Conservation (phyloP, 371 early-diverging fungal genomes). For the Conidiobolus incongruus region DNA sequence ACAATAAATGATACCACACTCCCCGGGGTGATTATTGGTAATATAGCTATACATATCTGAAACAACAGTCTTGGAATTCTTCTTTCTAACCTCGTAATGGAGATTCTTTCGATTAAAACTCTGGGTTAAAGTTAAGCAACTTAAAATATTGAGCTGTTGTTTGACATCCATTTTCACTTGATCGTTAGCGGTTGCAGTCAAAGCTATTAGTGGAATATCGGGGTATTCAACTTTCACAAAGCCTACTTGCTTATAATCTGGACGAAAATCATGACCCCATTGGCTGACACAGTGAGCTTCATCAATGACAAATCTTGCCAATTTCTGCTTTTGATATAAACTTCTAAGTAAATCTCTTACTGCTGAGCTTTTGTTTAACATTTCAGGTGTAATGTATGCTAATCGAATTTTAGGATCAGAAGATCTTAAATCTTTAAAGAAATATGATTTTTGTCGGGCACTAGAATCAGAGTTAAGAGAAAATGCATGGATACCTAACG, state of each 20-base stretch:
- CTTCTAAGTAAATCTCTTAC: conserved; percentile 26
- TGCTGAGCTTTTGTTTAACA: conserved; percentile 46
- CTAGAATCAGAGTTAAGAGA: conserved; percentile 39
- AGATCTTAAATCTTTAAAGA: conserved; percentile 24
- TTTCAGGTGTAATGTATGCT: conserved; percentile 92
- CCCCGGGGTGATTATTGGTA: conserved; percentile 24
- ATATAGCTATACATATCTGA: conserved; percentile 67
- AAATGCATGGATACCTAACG: conserved; percentile 49
- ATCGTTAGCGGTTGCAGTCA: conserved; percentile 96
- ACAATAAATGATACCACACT: conserved; percentile 96
- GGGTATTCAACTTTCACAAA: conserved; percentile 8
- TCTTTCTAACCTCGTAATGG: conserved; percentile 53
- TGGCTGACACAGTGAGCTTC: conserved; percentile 95
- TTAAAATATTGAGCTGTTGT: conserved; percentile 34
- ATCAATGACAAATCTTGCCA: conserved; percentile 92
- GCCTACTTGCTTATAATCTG: conserved; percentile 13
- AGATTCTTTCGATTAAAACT: conserved; percentile 85
- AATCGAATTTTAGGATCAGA: conserved; percentile 22
- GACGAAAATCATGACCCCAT: conserved; percentile 95
- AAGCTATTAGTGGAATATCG: conserved; percentile 84
- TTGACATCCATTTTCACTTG: conserved; percentile 65
- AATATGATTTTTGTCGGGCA: conserved; percentile 23
- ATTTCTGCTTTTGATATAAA: conserved; percentile 17
- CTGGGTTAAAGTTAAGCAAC: conserved; percentile 45
- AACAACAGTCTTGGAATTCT: conserved; percentile 22